Percentiles rank a stretch among this genome's conserved stretches.
Evolutionary conservation across 306 rosid genomes (phyloP).

Genomic region (Quercus variabilis): DNA sequence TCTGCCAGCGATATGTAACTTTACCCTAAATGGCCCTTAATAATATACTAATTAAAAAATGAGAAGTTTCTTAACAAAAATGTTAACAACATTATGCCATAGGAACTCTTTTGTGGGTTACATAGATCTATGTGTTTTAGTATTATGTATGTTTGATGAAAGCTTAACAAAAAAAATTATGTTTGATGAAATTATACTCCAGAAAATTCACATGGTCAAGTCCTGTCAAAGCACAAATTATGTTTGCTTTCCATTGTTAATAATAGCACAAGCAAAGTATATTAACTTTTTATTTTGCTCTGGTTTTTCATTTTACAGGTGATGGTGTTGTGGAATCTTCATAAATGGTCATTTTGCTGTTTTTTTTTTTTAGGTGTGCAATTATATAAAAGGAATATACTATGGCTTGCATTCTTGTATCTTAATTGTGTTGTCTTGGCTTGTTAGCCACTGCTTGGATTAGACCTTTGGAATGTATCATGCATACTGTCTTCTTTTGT

Average conservation of each 20-base stretch:
- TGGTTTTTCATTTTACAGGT: conserved; percentile 2
- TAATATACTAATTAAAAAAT: background rate
- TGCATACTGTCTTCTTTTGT: background rate
- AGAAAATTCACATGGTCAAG: background rate
- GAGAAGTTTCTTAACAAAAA: background rate
- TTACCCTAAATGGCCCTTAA: background rate
- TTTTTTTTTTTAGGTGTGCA: background rate
- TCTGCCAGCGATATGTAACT: background rate
- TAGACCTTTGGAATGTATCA: background rate
- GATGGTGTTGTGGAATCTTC: background rate
- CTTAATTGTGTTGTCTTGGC: background rate
- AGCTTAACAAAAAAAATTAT: too few species aligned
- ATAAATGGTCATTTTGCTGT: background rate
- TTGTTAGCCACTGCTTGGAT: background rate
- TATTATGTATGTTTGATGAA: background rate
- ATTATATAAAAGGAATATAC: background rate
- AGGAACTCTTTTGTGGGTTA: too few species aligned
- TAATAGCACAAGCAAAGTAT: background rate
- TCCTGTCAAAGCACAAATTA: background rate
- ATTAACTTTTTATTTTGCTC: background rate
- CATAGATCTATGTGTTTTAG: background rate
- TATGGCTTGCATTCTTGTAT: background rate
- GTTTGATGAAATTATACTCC: too few species aligned
- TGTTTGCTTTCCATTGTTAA: background rate
- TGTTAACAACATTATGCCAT: background rate